Evolutionary conservation across 2,329 filamentous ascomycete species (phyloP).

Genomic region (Colletotrichum chrysophilum): DNA sequence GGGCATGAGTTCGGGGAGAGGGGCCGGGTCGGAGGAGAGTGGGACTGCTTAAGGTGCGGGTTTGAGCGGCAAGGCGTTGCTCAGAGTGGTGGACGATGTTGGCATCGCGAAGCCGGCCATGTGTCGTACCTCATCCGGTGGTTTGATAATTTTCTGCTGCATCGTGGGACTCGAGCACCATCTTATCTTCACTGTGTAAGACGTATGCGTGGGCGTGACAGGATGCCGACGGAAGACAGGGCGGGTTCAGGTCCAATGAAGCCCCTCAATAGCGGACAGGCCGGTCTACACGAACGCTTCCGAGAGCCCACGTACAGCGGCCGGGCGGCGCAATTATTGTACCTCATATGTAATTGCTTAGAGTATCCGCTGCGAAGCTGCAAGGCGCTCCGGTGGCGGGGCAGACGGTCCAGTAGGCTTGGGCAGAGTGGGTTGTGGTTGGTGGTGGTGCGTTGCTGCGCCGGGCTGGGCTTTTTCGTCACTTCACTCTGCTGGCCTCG

Average conservation of each 20-base stretch:
- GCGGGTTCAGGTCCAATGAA: not conserved
- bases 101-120: not conserved
- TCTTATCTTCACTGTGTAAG: not conserved
- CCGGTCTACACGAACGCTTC: not conserved
- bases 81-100: not conserved
- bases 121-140: not conserved
- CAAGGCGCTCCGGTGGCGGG: constrained; percentile 12
- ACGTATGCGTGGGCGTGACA: not conserved
- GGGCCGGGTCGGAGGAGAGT: constrained; percentile 5
- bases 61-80: not conserved
- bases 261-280: not conserved
- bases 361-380: constrained; percentile 4
- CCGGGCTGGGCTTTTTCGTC: constrained; percentile 5
- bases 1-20: constrained; percentile 8
- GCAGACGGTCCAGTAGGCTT: not conserved
- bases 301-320: not conserved
- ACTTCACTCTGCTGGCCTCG: not conserved
- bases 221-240: not conserved
- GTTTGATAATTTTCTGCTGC: not conserved
- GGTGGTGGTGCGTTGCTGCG: constrained; percentile 6
- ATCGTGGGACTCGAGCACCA: not conserved
- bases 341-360: not conserved
- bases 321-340: not conserved
- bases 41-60: not conserved
- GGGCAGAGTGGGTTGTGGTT: not conserved